Conservation (phyloP, 768 basidiomycete genomes). For the Kwoniella bestiolae region DNA sequence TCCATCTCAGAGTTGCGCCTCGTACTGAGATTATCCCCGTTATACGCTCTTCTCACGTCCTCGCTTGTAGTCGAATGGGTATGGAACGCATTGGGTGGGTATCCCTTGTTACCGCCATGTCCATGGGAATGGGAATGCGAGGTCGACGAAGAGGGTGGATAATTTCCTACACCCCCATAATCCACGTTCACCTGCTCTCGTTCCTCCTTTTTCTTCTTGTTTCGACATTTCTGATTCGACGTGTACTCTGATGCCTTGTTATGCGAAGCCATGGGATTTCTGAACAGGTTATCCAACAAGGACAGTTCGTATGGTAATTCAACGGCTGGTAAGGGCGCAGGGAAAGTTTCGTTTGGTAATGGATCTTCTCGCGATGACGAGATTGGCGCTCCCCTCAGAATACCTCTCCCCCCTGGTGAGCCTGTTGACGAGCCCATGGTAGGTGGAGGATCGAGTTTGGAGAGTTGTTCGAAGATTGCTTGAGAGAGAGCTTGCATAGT, state of each 20-base stretch:
- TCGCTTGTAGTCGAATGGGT: constrained; percentile 4
- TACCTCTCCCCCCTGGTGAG: constrained; percentile 23
- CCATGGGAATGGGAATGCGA: not conserved
- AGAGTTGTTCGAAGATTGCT: constrained; percentile 39
- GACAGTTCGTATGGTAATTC: constrained; percentile 55
- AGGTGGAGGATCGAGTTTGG: constrained; percentile 26
- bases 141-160: not conserved
- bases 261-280: constrained; percentile 56
- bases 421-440: constrained; percentile 10
- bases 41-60: not conserved
- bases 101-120: constrained; percentile 19
- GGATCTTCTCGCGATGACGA: constrained; percentile 52
- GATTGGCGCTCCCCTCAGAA: constrained; percentile 43
- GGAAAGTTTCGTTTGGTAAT: constrained; percentile 48
- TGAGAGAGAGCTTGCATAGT: constrained; percentile 39
- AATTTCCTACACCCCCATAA: constrained; percentile 12
- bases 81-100: constrained; percentile 25
- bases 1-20: not conserved
- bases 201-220: constrained; percentile 17
- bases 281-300: constrained; percentile 57
- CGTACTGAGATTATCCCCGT: not conserved
- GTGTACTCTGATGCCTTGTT: constrained; percentile 57
- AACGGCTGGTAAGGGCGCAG: constrained; percentile 49
- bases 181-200: constrained; percentile 8
- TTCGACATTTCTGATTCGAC: constrained; percentile 32